Evolutionary conservation across 257 asterid species (phyloP), one percentile per base, ranked within the genome.

Genomic region (Fraxinus quadrangulata): DNA sequence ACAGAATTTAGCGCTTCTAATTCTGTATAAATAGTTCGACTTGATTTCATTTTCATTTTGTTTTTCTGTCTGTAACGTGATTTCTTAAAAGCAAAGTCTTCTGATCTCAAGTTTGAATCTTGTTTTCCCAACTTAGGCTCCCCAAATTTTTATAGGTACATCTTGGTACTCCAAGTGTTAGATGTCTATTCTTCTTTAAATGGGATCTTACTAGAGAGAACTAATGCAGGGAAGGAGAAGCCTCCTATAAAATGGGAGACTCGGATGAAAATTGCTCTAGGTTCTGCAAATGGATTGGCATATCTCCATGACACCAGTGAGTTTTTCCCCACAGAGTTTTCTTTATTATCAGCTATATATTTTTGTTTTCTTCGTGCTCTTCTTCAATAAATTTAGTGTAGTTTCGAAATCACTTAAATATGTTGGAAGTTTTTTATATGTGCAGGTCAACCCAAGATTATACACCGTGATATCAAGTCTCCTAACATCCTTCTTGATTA

Each of bases 381-480:
- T 81, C 36, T 71, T 78, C 49, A 19, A 39, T 70, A 71, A n/a
- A 61, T 75, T 66, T 63, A 34, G 49, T 66, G 0, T 36, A 28
- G 40, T 3, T n/a, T 67, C 28, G 69, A 47, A 39, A 16, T 70
- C 51, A 73, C 67, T 78, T 36, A 12, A 26, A 77, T 71, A 40
- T 36, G 30, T 70, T 63, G 49, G 49, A 77, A 77, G 65, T 78
- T 81, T 23, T 39, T 59, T 85, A 69, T 59, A 70, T 70, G 23
- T 81, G 82, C 94, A 93, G 98, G 97, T 84, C 87, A 84, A 65
- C 97, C 98, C 80, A 94, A 87, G 88, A 87, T 94, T 79, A 94
- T 92, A 79, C 96, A 94, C 75, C 92, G 98, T 47, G 97, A 94
- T 84, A 90, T 94, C 88, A 94, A 94, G 87, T 91, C 98, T 39